Conservation (phyloP, 345 rosid genomes). For the Eucalyptus cladocalyx region DNA sequence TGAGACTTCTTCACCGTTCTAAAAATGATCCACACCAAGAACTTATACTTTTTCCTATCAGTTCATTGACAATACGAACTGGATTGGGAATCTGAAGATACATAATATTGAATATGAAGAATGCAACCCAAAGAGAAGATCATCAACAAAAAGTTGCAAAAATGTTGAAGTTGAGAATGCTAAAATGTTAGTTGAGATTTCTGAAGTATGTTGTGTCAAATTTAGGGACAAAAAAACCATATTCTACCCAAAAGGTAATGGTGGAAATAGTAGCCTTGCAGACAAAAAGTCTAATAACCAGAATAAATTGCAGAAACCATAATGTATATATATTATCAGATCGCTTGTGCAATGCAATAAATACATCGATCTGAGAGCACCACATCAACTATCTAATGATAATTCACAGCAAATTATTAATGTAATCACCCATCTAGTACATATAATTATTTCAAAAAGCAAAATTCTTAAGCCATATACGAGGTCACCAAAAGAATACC, state of each 20-base stretch:
- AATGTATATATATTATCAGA: background rate
- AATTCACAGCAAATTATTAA: background rate
- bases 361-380: background rate
- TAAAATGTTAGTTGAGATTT: background rate
- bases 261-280: background rate
- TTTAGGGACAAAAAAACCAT: background rate
- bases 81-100: background rate
- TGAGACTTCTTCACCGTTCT: background rate
- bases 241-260: background rate
- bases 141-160: background rate
- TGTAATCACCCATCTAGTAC: background rate
- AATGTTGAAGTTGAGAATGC: background rate
- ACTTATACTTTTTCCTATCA: background rate
- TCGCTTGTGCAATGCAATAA: background rate
- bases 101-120: background rate
- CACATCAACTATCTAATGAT: background rate
- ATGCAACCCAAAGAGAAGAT: background rate
- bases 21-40: background rate
- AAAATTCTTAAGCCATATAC: background rate
- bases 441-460: background rate
- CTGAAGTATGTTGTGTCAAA: background rate
- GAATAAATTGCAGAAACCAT: background rate
- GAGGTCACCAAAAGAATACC: background rate
- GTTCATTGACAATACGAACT: background rate
- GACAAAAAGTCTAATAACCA: background rate